These are phyloP conservation scores for Sphaerobolus stellatus DNA, from an alignment of 1,284 basidiomycete genomes.

Conservation along the genomic window DNA sequence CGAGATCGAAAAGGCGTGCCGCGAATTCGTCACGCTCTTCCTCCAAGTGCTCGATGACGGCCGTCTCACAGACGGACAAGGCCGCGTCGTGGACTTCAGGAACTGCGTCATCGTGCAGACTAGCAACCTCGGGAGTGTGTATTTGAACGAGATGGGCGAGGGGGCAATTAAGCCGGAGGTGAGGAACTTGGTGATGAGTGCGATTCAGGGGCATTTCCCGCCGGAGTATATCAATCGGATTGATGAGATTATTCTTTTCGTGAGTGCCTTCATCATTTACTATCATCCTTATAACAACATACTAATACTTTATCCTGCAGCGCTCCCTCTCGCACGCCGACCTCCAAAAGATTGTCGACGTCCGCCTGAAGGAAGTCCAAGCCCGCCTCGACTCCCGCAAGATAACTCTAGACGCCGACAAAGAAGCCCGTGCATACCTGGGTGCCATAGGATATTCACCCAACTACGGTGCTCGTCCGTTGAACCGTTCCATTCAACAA, in stretches of 20 bases:
- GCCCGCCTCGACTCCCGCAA: slow-evolving; percentile 78
- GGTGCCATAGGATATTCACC: slow-evolving; percentile 84
- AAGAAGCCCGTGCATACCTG: slow-evolving; percentile 80
- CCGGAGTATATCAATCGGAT: slow-evolving; percentile 94
- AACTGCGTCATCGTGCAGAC: slow-evolving; percentile 73
- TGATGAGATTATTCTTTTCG: slow-evolving; percentile 89
- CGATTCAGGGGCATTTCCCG: slow-evolving; percentile 83
- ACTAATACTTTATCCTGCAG: slow-evolving; percentile 39
- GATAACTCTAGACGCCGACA: slow-evolving; percentile 76
- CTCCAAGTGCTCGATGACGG: slow-evolving; percentile 96
- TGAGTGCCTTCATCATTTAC: slow-evolving; percentile 41
- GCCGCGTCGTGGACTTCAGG: slow-evolving; percentile 73
- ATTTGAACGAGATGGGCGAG: slow-evolving; percentile 75
- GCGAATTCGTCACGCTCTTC: slow-evolving; percentile 89
- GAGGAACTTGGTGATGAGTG: slow-evolving; percentile 68
- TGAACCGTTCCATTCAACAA: slow-evolving; percentile 89
- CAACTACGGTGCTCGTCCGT: slow-evolving; percentile 86
- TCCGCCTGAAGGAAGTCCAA: slow-evolving; percentile 74
- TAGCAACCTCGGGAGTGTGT: slow-evolving; percentile 79
- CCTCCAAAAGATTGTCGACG: slow-evolving; percentile 81
- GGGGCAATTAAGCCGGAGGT: slow-evolving; percentile 69
- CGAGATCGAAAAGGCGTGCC: slow-evolving; percentile 88
- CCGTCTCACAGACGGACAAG: slow-evolving; percentile 87
- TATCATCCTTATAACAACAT: slow-evolving; percentile 11
- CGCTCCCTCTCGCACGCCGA: slow-evolving; percentile 74